A percentile compares a stretch with the other conserved stretches of the same genome.
These are phyloP conservation scores for Syzygium syzygioides DNA, from an alignment of 441 rosid genomes.

Conservation along the genomic window DNA sequence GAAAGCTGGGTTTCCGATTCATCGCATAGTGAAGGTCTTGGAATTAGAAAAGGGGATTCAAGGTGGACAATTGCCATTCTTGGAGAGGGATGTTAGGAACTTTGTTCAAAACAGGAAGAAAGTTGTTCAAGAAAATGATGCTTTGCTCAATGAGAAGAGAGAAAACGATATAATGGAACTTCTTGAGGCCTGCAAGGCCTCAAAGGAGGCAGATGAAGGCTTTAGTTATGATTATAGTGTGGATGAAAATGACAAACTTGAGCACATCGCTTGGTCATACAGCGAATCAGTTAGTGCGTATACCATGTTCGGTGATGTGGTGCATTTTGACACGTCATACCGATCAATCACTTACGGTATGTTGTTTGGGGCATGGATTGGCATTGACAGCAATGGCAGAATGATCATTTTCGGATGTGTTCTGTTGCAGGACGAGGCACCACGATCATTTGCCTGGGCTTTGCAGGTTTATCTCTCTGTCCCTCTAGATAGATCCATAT, in stretches of 20 bases:
- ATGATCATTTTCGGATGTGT: slow-evolving; percentile 69
- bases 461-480: slow-evolving; percentile 71
- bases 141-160: slow-evolving; percentile 65
- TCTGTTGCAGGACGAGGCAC: slow-evolving; percentile 75
- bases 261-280: slow-evolving; percentile 80
- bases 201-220: slow-evolving; percentile 50
- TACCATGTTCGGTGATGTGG: slow-evolving; percentile 62
- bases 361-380: slow-evolving; percentile 75
- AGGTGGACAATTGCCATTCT: slow-evolving; percentile 79
- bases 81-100: slow-evolving; percentile 91
- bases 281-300: slow-evolving; percentile 57
- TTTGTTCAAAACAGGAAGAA: slow-evolving; percentile 80
- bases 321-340: slow-evolving; percentile 65
- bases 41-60: slow-evolving; percentile 85
- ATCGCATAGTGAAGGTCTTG: slow-evolving; percentile 76
- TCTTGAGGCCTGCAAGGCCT: slow-evolving; percentile 67
- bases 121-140: slow-evolving; percentile 81
- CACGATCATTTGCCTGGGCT: slow-evolving; percentile 74
- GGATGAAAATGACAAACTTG: slow-evolving; percentile 65
- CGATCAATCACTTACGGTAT: slow-evolving; percentile 79
- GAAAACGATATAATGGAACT: slow-evolving; percentile 68
- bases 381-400: slow-evolving; percentile 68
- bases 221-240: slow-evolving; percentile 60
- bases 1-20: slow-evolving; percentile 88
- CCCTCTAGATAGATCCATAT: background rate